Evolutionary conservation across 768 basidiomycete species (phyloP), one percentile per base, ranked within the genome.

Genomic region (Kwoniella botswanensis): DNA sequence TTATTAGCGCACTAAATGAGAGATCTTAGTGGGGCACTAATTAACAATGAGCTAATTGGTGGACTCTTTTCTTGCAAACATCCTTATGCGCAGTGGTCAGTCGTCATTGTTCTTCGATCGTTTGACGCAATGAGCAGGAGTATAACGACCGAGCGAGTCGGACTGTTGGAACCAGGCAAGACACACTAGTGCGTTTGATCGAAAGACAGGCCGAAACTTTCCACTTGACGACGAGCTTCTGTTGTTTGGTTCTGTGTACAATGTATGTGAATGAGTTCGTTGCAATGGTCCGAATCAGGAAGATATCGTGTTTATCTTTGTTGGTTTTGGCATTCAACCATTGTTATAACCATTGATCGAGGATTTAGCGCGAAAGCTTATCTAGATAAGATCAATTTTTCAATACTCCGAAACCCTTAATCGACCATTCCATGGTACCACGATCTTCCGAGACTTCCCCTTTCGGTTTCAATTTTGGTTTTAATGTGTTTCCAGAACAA

Each of bases 351-450:
- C 18, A 26, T 26, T 17, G 57, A 58, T 58, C 57, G 55, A 58
- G 46, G 46, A 18, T 50, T 50, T 50, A 50, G 46, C 26, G 26
- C 26, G 24, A 35, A 58, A 58, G 57, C 26, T 58, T 58, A 58
- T 41, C 57, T 58, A 26, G 57, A 58, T 58, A 58, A 58, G 57
- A 58, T 58, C 57, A 24, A 35, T 12, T 24, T 29, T 29, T 21
- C 15, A 35, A 58, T 29, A 24, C 26, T 58, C 57, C 57, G 57
- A 58, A 35, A 58, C 57, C 57, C 57, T 58, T 58, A 58, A 58
- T 55, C 26, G 12, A 13, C 26, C 57, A 58, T 58, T 29, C 24
- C 15, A 58, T 26, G 57, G 57, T 17, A 24, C 26, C 22, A 15
- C 26, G 15, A 15, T 29, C 26, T 17, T 24, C 26, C 26, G 26